phyloP scores from a whole-genome alignment of 1,284 basidiomycete species.

The Puccinia polysora region DNA sequence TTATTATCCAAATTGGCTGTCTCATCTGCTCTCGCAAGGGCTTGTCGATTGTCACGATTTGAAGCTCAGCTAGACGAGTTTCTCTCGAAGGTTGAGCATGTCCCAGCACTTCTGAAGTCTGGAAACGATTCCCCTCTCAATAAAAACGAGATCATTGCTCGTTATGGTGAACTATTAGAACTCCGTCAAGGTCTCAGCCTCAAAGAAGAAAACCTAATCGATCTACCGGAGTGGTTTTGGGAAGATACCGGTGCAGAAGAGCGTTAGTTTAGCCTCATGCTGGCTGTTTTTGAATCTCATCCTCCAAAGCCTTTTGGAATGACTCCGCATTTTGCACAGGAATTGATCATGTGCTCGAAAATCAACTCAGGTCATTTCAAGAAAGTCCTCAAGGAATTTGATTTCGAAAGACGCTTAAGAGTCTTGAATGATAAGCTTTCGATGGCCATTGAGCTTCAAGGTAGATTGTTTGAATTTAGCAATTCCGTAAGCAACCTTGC shows the following conservation, averaged over 20 bases:
- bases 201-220: constrained; percentile 35
- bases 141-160: constrained; percentile 31
- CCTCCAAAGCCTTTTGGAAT: too few species aligned
- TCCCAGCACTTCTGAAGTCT: constrained; percentile 19
- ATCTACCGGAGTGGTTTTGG: constrained; percentile 43
- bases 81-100: constrained; percentile 39
- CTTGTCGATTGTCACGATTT: constrained; percentile 34
- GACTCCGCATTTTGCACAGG: too few species aligned
- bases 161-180: constrained; percentile 37
- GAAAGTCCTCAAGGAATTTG: constrained; percentile 32
- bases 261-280: background rate
- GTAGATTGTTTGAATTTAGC: constrained; percentile 36
- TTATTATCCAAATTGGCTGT: constrained; percentile 31
- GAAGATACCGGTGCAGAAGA: constrained; percentile 41
- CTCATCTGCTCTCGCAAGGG: constrained; percentile 22
- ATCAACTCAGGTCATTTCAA: constrained; percentile 30
- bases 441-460: constrained; percentile 40
- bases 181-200: constrained; percentile 34
- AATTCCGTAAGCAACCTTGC: constrained; percentile 24
- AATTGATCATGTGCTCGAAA: background rate
- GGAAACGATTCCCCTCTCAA: constrained; percentile 35
- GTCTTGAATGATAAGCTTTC: constrained; percentile 37
- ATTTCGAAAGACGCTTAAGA: constrained; percentile 34
- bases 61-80: constrained; percentile 36
- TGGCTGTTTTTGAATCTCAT: background rate